These are phyloP conservation scores for Lactarius indigo DNA, from an alignment of 768 basidiomycete genomes.

Conservation along the genomic window DNA sequence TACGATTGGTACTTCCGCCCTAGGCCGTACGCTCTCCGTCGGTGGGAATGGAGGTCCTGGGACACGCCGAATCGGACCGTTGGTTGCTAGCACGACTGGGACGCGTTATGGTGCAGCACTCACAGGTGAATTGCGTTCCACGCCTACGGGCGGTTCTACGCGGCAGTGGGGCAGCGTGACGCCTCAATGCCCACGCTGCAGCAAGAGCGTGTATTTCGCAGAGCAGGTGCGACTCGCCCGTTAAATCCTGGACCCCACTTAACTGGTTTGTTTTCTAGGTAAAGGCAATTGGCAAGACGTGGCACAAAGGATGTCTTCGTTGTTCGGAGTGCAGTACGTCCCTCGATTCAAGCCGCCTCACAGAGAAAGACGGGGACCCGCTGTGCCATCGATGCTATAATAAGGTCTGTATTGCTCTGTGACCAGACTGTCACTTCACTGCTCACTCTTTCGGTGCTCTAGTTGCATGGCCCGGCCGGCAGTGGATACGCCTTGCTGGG, in stretches of 20 bases:
- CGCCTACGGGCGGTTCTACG: constrained; percentile 28
- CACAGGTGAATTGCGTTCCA: constrained; percentile 31
- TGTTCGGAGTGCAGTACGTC: constrained; percentile 66
- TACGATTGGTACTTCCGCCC: not conserved
- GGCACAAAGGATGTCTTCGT: constrained; percentile 73
- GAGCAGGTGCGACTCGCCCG: constrained; percentile 54
- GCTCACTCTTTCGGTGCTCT: not conserved
- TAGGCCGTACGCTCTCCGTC: constrained; percentile 16
- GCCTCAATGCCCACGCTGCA: constrained; percentile 65
- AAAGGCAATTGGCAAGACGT: constrained; percentile 78
- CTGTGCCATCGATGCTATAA: constrained; percentile 70
- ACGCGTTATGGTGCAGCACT: constrained; percentile 64
- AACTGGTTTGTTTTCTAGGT: constrained; percentile 42
- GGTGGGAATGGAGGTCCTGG: not conserved
- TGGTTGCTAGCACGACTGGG: constrained; percentile 52
- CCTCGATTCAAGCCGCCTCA: constrained; percentile 68
- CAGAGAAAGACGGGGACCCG: constrained; percentile 73
- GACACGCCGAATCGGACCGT: constrained; percentile 26
- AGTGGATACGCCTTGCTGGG: constrained; percentile 71
- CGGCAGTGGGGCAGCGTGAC: constrained; percentile 52
- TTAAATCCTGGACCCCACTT: not conserved
- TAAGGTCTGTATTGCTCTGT: constrained; percentile 41
- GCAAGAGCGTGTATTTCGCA: constrained; percentile 79
- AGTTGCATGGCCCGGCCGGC: constrained; percentile 74
- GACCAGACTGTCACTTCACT: not conserved